These are phyloP conservation scores for Erucastrum elatum DNA, from an alignment of 345 rosid species.

Conservation along the genomic window DNA sequence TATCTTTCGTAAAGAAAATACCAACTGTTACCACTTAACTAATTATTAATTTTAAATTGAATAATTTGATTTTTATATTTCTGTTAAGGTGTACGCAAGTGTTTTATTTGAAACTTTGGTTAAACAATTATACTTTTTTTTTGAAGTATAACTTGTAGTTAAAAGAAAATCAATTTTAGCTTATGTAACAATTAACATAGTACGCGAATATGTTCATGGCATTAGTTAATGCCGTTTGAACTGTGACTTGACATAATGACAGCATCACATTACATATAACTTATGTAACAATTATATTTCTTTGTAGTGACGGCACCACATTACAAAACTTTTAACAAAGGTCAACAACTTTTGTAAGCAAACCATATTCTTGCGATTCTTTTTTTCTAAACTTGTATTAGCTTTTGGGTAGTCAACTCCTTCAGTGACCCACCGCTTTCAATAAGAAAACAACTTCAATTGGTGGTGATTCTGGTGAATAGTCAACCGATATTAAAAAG, in stretches of 20 bases:
- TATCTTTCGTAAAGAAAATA: conserved; percentile 7
- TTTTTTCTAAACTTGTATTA: background rate
- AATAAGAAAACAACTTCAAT: conserved; percentile 4
- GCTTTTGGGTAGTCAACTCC: conserved; percentile 37
- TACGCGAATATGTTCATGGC: too few species aligned
- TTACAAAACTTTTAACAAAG: conserved; percentile 32
- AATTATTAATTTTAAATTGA: too few species aligned
- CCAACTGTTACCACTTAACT: background rate
- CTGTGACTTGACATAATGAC: too few species aligned
- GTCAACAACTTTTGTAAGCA: conserved; percentile 30
- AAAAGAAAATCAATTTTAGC: too few species aligned
- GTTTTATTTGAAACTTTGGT: background rate
- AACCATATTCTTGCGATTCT: background rate
- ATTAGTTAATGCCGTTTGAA: too few species aligned
- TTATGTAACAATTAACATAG: too few species aligned
- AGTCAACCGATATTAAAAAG: conserved; percentile 20
- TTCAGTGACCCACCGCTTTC: conserved; percentile 18
- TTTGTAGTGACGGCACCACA: conserved; percentile 8
- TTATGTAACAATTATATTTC: background rate
- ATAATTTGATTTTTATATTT: background rate
- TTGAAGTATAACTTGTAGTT: too few species aligned
- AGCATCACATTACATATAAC: too few species aligned
- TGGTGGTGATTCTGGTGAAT: conserved; percentile 25
- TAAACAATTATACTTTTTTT: background rate
- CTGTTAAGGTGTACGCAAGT: background rate